Evolutionary conservation across 2,329 filamentous ascomycete species (phyloP).

Genomic region (Stagonosporopsis chrysanthemi): DNA sequence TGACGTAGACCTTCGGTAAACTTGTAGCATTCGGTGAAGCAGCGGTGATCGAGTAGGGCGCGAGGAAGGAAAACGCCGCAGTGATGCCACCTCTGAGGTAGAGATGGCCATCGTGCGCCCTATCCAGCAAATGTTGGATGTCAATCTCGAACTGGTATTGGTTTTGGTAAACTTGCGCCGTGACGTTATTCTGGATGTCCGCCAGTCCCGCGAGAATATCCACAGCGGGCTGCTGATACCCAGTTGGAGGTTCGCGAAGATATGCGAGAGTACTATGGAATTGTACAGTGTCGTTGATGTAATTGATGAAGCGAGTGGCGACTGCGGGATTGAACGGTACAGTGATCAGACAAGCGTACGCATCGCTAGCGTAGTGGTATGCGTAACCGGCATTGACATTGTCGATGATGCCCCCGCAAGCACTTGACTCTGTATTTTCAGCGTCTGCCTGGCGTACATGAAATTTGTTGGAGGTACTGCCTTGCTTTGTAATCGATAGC

Average conservation of each 20-base stretch:
- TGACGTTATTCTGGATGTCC: conserved; percentile 35
- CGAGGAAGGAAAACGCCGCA: conserved; percentile 35
- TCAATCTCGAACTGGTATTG: conserved; percentile 52
- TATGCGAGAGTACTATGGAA: conserved; percentile 56
- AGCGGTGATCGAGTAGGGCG: conserved; percentile 35
- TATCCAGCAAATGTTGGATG: conserved; percentile 39
- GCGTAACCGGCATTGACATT: conserved; percentile 10
- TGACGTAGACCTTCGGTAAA: conserved; percentile 45
- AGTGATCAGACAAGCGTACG: conserved; percentile 49
- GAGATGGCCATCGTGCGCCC: conserved; percentile 46
- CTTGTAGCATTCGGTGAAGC: conserved; percentile 34
- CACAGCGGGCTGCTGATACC: conserved; percentile 52
- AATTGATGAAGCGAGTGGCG: conserved; percentile 54
- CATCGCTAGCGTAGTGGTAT: conserved; percentile 16
- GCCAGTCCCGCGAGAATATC: conserved; percentile 44
- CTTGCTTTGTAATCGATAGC: no score
- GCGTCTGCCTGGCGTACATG: conserved; percentile 12
- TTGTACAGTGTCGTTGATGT: conserved; percentile 56
- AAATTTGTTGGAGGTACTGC: neutral
- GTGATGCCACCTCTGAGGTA: conserved; percentile 35
- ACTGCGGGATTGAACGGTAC: conserved; percentile 57
- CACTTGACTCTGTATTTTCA: conserved; percentile 4
- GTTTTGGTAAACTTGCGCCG: conserved; percentile 40
- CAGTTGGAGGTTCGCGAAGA: conserved; percentile 50
- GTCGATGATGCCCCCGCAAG: conserved; percentile 14